These are phyloP conservation scores for Fusarium algeriense DNA, from an alignment of 2,329 filamentous ascomycete genomes.

Conservation along the genomic window DNA sequence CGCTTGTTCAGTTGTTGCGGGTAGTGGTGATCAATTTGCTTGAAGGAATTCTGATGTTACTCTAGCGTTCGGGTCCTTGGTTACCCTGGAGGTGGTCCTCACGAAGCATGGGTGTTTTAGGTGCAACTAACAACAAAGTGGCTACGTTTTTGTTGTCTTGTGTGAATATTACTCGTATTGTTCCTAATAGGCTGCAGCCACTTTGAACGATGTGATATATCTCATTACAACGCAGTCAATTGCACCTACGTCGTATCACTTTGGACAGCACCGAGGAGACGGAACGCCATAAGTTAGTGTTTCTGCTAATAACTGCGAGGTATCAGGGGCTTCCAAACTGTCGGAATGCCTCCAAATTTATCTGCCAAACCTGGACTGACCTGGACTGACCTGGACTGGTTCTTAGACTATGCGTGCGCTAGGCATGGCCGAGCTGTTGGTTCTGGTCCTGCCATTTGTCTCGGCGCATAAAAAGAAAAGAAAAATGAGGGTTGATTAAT, in stretches of 20 bases:
- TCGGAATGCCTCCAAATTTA: slow-evolving; percentile 22
- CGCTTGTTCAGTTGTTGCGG: background rate
- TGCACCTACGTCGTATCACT: background rate
- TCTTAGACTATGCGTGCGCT: slow-evolving; percentile 7
- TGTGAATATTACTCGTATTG: background rate
- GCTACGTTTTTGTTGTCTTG: background rate
- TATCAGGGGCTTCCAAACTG: slow-evolving; percentile 15
- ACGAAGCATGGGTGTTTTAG: background rate
- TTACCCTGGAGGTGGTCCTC: slow-evolving; percentile 5
- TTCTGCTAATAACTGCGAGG: background rate
- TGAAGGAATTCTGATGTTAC: background rate
- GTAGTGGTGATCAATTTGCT: slow-evolving; percentile 15
- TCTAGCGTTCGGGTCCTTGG: background rate
- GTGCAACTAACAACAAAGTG: background rate
- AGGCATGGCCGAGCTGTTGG: slow-evolving; percentile 26
- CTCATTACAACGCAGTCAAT: slow-evolving; percentile 4
- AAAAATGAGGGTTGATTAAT: slow-evolving; percentile 32
- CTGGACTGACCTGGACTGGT: slow-evolving; percentile 3
- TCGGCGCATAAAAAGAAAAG: slow-evolving; percentile 24
- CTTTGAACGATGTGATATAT: background rate
- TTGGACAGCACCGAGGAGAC: slow-evolving; percentile 4
- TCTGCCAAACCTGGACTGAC: slow-evolving; percentile 4
- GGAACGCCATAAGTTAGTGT: slow-evolving; percentile 11
- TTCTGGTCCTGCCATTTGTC: slow-evolving; percentile 18
- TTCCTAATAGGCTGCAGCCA: background rate